Percentiles rank a stretch among this genome's conserved stretches.
phyloP scores from a whole-genome alignment of 2,329 filamentous ascomycete genomes.

The Fusarium falciforme region DNA sequence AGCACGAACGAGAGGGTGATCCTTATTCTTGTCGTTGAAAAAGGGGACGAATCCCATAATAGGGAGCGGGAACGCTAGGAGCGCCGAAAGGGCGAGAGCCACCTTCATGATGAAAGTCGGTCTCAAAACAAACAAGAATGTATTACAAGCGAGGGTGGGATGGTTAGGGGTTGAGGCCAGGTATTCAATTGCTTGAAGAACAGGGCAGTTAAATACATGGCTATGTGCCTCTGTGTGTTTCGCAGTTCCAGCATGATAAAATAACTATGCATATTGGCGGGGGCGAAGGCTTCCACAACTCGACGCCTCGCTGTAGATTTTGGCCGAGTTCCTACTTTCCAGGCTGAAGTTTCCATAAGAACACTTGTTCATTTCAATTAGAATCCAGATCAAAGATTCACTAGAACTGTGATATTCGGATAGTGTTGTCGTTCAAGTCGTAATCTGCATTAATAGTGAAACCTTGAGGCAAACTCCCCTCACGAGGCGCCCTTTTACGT shows the following conservation, averaged over 20 bases:
- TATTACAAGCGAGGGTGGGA: neutral
- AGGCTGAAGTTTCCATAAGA: neutral
- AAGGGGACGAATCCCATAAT: neutral
- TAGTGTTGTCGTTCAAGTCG: neutral
- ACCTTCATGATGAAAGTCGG: constrained; percentile 36
- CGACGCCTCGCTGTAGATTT: neutral
- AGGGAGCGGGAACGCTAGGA: constrained; percentile 37
- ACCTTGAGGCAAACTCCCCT: constrained; percentile 5
- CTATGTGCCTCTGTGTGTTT: neutral
- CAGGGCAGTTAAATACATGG: constrained; percentile 10
- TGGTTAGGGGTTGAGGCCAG: neutral
- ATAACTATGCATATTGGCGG: neutral
- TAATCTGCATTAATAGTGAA: neutral
- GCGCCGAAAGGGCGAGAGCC: constrained; percentile 32
- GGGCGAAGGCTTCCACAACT: neutral
- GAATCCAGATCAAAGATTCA: neutral
- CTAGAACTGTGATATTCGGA: too few relatives aligned
- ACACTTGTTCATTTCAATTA: neutral
- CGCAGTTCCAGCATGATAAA: neutral
- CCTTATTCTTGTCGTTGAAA: too few relatives aligned
- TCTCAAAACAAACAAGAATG: neutral
- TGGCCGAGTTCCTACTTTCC: neutral
- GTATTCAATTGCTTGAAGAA: neutral
- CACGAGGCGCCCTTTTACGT: constrained; percentile 4
- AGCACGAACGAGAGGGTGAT: too few relatives aligned